Conservation (phyloP, 208 protist genomes). For the Acanthamoeba castellanii region DNA sequence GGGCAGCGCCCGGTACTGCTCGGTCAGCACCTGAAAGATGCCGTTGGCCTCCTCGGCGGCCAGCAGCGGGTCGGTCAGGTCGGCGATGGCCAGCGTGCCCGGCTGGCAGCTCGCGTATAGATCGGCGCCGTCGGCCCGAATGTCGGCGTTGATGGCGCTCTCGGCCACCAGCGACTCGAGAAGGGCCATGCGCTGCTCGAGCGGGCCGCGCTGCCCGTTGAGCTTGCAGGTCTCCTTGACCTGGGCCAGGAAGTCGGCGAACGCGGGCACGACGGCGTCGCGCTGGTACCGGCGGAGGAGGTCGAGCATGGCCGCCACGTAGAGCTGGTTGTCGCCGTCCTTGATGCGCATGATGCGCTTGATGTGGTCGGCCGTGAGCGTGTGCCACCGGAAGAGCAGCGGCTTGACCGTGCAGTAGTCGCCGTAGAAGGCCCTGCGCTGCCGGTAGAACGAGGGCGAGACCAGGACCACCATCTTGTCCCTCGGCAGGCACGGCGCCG, state of each 20-base stretch:
- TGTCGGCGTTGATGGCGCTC: slow-evolving; percentile 46
- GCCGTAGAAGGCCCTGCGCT: slow-evolving; percentile 65
- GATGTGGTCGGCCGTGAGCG: slow-evolving; percentile 72
- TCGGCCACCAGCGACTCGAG: slow-evolving; percentile 35
- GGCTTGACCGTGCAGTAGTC: slow-evolving; percentile 68
- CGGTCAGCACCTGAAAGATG: slow-evolving; percentile 72
- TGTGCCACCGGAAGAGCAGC: slow-evolving; percentile 69
- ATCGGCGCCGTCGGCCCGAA: background rate
- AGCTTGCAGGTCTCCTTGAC: slow-evolving; percentile 8
- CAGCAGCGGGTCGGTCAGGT: slow-evolving; percentile 72
- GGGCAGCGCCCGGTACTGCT: slow-evolving; percentile 54
- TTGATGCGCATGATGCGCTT: slow-evolving; percentile 76
- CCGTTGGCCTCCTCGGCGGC: slow-evolving; percentile 71
- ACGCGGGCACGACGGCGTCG: slow-evolving; percentile 23
- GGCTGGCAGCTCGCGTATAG: background rate
- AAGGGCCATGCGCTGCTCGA: slow-evolving; percentile 14
- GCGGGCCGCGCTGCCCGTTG: background rate
- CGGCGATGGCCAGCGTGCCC: slow-evolving; percentile 55
- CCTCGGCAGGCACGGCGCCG: background rate
- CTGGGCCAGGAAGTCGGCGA: slow-evolving; percentile 36
- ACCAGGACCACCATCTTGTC: slow-evolving; percentile 55
- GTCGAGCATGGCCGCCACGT: slow-evolving; percentile 56
- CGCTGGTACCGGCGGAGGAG: slow-evolving; percentile 49
- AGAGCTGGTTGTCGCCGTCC: slow-evolving; percentile 58
- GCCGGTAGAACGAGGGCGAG: slow-evolving; percentile 64